Evolutionary conservation across 2,329 filamentous ascomycete species (phyloP), one percentile per base, ranked within the genome.

Genomic region (Phialemonium atrogriseum): DNA sequence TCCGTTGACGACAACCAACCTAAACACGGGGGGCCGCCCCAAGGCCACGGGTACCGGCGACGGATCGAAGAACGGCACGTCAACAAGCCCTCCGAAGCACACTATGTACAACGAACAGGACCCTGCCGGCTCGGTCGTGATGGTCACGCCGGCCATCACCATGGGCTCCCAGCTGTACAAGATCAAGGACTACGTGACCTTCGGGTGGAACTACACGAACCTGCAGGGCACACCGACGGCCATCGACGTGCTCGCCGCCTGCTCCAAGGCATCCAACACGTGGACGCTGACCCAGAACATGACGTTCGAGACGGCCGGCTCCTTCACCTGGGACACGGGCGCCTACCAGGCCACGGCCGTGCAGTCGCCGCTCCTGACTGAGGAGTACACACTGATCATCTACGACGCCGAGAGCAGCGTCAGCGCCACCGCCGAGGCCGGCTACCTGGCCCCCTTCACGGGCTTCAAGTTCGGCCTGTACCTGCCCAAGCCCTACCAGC

Each of bases 121-220:
- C 32, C 60, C 67, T 7, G 58, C 63, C 3, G 76, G 70, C 30
- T 58, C 62, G 32, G 60, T 77, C 22, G 56, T 60, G 27, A 69
- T 80, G 60, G 43, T 70, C 26, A 66, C 61, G 2, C 76, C 76
- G 1, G 56, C 61, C 23, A 52, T 60, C 6, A 61, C 58, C 4
- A 49, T 54, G 9, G 58, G 60, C 16, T 59, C 62, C 8, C 59
- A 66, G 36, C 61, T 76, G 24, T 78, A 72, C 63, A 73, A 73
- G 47, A 73, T 80, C 38, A 69, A 71, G 38, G 66, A 77, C 46
- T 60, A 60, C 26, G 58, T 78, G 25, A 79, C 73, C 10, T 75
- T 71, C 54, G 65, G 56, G 27, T 81, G 75, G 74, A 80, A 80
- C 56, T 80, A 79, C 58, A 80, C 77, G 4, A 68, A 67, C 26